Percentiles rank a stretch among this genome's conserved stretches.
Conservation (phyloP, 2,329 filamentous ascomycete genomes). For the Aspergillus candidus region DNA sequence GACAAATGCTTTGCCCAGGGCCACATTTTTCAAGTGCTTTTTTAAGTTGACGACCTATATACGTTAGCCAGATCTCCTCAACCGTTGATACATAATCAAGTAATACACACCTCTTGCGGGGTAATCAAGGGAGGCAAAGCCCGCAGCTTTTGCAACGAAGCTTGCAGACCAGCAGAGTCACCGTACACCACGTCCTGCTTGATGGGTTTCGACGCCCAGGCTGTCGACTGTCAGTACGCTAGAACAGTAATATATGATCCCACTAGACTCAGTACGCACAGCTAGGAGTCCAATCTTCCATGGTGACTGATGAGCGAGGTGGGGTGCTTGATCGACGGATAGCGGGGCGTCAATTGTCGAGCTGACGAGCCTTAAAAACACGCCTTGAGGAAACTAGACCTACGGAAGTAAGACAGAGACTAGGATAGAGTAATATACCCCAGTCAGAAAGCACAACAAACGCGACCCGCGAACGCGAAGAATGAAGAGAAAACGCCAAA, state of each 20-base stretch:
- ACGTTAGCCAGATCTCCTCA: conserved; percentile 5
- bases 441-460: neutral
- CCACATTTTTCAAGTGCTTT: conserved; percentile 73
- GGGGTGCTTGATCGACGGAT: conserved; percentile 5
- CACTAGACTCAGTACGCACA: conserved; percentile 7
- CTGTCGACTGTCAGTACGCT: conserved; percentile 4
- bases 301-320: conserved; percentile 2
- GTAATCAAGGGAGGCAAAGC: conserved; percentile 44
- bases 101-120: conserved; percentile 34
- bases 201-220: conserved; percentile 21
- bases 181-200: conserved; percentile 34
- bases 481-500: conserved; percentile 1
- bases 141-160: conserved; percentile 38
- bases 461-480: neutral
- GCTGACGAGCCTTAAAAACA: no score
- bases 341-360: neutral
- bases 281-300: conserved; percentile 13
- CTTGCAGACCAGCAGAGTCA: conserved; percentile 35
- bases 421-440: neutral
- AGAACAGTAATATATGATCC: neutral
- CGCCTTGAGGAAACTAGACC: neutral
- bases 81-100: neutral
- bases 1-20: conserved; percentile 83
- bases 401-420: neutral
- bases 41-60: conserved; percentile 67